Percentiles rank a stretch among this genome's conserved stretches.
Conservation (phyloP, 2,329 filamentous ascomycete species). For the Bimuria novae-zelandiae region DNA sequence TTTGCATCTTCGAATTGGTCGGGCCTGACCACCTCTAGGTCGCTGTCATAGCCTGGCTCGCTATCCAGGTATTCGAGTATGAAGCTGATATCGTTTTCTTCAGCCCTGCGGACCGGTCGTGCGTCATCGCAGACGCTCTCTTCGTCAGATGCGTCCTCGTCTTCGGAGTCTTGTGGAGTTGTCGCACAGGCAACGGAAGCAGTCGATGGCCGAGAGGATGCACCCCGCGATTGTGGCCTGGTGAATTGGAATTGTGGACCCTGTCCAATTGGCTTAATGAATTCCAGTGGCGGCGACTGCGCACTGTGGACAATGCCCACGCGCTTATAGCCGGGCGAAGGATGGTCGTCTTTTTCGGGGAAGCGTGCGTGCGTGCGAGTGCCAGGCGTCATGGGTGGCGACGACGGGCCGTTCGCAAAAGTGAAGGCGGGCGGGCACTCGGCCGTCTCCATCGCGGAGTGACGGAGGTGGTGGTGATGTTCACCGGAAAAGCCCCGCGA, state of each 20-base stretch:
- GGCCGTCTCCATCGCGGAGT: conserved; percentile 38
- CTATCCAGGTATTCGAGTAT: conserved; percentile 51
- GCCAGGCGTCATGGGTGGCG: conserved; percentile 45
- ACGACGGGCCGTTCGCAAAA: conserved; percentile 38
- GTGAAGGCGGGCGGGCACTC: conserved; percentile 33
- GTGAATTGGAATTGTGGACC: conserved; percentile 44
- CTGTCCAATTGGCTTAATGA: conserved; percentile 42
- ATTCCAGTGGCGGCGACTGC: conserved; percentile 45
- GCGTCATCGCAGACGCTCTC: conserved; percentile 35
- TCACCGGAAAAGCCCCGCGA: conserved; percentile 38
- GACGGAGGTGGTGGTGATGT: conserved; percentile 23
- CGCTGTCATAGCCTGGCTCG: conserved; percentile 46
- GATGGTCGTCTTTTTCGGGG: conserved; percentile 36
- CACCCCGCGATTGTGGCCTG: conserved; percentile 39
- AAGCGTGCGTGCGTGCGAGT: conserved; percentile 33
- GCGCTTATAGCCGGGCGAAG: conserved; percentile 42
- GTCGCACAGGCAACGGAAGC: conserved; percentile 39
- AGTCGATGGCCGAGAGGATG: conserved; percentile 45
- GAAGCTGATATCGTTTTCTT: conserved; percentile 38
- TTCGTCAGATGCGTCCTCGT: conserved; percentile 29
- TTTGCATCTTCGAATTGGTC: conserved; percentile 51
- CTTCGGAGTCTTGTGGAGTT: conserved; percentile 40
- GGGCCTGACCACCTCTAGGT: conserved; percentile 51
- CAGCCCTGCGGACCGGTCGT: conserved; percentile 28
- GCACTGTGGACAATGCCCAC: conserved; percentile 33